Base-by-base conservation (phyloP, 2,329 filamentous ascomycete genomes). In the Hypocrella siamensis region DNA sequence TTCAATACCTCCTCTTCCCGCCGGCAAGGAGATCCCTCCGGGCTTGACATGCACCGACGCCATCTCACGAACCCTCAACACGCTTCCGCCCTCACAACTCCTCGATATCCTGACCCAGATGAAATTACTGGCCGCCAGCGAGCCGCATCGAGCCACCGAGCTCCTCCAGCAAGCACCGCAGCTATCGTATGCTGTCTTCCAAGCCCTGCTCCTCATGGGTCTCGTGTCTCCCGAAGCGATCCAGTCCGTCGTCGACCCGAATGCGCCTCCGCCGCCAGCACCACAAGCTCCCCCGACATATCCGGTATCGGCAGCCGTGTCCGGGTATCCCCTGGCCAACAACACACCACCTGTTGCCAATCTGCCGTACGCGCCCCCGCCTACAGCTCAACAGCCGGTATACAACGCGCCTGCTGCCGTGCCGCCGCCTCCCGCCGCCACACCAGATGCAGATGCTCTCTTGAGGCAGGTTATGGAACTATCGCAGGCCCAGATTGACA, bases 81-180 rank as follows among this genome's bases (percentile, higher is more conserved):
- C 84, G 3, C 70, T 96, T 0, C 84, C 86, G 1, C 78, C 86
- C 0, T 71, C 81, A 6, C 86, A 96, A 53, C 74, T 98, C 3
- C 79, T 96, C 43, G 88, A 94, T 43, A 86, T 94, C 35, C 72
- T 98, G 37, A 75, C 78, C 7, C 86, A 96, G 53, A 92, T 96
- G 82, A 96, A 96, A 58, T 72, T 76, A 3, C 65, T 96, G 10
- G 83, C 83, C n/a, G 72, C 75, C 31, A 72, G 68, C 17, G 85
- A 96, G 44, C 85, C 88, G 3, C 67, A 70, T 15, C 80, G 84
- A 48, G 86, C 86, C 4, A 85, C 79, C 0, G 83, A 93, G 48
- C 73, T 96, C 26, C 71, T 98, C 26, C 69, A 79, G 39, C 79
- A 88, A 58, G 85, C 86, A 2, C 90, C 90, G 0, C 90, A 98